phyloP scores from a whole-genome alignment of 2,329 filamentous ascomycete species.

The Mycosphaerelloides madeirae region DNA sequence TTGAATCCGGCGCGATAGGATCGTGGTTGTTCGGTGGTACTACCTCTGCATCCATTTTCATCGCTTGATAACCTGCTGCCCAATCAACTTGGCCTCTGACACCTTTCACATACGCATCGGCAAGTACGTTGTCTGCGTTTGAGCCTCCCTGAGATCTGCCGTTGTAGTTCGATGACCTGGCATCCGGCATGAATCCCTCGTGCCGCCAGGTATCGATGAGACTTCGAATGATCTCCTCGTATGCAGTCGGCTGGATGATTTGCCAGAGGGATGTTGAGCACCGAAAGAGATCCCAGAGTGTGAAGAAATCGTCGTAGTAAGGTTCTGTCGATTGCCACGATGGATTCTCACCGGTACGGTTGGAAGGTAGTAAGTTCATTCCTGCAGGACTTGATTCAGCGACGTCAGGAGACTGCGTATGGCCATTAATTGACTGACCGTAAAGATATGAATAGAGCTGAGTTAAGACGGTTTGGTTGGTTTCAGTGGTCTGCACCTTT shows the following conservation, averaged over 20 bases:
- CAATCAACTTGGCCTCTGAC: conserved; percentile 56
- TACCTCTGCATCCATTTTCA: conserved; percentile 66
- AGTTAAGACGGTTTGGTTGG: conserved; percentile 17
- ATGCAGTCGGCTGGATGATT: conserved; percentile 55
- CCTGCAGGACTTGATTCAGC: conserved; percentile 33
- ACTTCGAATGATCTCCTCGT: conserved; percentile 62
- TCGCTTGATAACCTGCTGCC: conserved; percentile 62
- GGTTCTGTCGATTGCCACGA: conserved; percentile 60
- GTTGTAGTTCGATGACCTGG: conserved; percentile 65
- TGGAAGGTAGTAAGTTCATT: conserved; percentile 63
- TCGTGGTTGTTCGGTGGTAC: conserved; percentile 61
- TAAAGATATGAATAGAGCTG: conserved; percentile 59
- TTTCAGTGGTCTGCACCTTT: conserved; percentile 47
- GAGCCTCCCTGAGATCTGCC: conserved; percentile 54
- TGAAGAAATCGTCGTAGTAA: conserved; percentile 69
- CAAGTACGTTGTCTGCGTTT: conserved; percentile 56
- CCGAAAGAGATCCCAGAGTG: conserved; percentile 61
- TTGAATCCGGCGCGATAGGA: conserved; percentile 50
- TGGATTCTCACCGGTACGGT: conserved; percentile 66
- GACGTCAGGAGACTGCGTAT: conserved; percentile 24
- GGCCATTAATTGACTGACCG: conserved; percentile 25
- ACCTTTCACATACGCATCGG: conserved; percentile 64
- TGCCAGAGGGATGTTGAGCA: conserved; percentile 62
- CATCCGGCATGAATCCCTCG: conserved; percentile 66
- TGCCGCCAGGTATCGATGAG: conserved; percentile 63